phyloP scores from a whole-genome alignment of 371 early-diverging fungal species.

The Lichtheimia ornata region DNA sequence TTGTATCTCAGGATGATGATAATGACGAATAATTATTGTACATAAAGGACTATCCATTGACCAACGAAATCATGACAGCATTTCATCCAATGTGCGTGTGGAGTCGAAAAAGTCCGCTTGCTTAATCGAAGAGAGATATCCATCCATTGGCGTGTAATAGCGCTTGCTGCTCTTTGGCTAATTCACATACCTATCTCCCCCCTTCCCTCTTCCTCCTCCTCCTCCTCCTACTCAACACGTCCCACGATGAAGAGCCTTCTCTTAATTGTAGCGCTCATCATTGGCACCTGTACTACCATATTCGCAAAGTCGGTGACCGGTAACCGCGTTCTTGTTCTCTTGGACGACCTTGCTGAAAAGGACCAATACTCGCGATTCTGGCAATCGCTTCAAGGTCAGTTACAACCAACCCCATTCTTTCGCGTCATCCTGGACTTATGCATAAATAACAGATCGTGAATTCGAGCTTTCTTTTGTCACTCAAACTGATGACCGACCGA shows the following conservation, averaged over 20 bases:
- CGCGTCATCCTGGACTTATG: not conserved
- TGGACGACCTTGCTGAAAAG: constrained; percentile 63
- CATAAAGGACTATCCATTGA: not conserved
- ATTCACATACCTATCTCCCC: not conserved
- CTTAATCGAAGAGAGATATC: not conserved
- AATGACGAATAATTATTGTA: not conserved
- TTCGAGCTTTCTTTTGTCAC: constrained; percentile 57
- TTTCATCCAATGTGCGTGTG: not conserved
- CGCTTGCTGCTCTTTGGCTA: not conserved
- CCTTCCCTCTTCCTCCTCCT: not conserved
- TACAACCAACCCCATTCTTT: not conserved
- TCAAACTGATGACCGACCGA: constrained; percentile 29
- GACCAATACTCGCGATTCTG: constrained; percentile 62
- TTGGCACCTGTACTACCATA: constrained; percentile 26
- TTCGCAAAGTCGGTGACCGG: constrained; percentile 68
- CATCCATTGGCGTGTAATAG: not conserved
- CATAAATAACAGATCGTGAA: constrained; percentile 56
- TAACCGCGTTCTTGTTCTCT: constrained; percentile 70
- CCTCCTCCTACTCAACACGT: not conserved
- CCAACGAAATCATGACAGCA: constrained; percentile 1
- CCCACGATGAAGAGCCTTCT: constrained; percentile 19
- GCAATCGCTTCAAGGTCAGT: constrained; percentile 63
- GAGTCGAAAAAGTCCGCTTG: not conserved
- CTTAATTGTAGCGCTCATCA: constrained; percentile 14
- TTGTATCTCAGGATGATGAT: constrained; percentile 13